A percentile compares a stretch with the other conserved stretches of the same genome.
Evolutionary conservation across 2,329 filamentous ascomycete species (phyloP).

Genomic region (Curvularia verruculosa): DNA sequence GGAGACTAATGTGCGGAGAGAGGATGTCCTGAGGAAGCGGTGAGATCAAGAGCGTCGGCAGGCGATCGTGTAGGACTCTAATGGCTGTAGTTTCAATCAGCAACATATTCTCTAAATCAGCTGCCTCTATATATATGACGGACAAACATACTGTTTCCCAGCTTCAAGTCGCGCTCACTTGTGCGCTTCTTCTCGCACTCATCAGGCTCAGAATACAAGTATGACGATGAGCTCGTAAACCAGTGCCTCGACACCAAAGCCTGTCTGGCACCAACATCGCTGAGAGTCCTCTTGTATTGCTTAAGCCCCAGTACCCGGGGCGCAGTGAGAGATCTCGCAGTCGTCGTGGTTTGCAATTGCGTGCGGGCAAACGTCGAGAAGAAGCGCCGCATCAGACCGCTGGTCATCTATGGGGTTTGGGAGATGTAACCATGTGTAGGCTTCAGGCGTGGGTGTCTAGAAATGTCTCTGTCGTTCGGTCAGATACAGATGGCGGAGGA

Average conservation of each 20-base stretch:
- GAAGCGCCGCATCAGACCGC: slow-evolving; percentile 56
- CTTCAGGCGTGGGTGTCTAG: slow-evolving; percentile 7
- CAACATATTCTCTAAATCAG: background rate
- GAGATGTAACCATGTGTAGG: slow-evolving; percentile 39
- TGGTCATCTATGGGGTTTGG: slow-evolving; percentile 48
- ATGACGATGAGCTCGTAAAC: slow-evolving; percentile 52
- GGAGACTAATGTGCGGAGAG: slow-evolving; percentile 65
- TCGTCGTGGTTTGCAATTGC: slow-evolving; percentile 29
- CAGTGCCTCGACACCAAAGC: slow-evolving; percentile 49
- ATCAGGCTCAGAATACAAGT: slow-evolving; percentile 29
- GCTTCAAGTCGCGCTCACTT: slow-evolving; percentile 65
- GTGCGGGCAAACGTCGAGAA: slow-evolving; percentile 52
- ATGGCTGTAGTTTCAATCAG: slow-evolving; percentile 55
- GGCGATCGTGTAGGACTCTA: slow-evolving; percentile 64
- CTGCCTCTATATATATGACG: background rate
- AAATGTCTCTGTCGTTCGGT: slow-evolving; percentile 1
- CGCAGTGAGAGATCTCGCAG: slow-evolving; percentile 30
- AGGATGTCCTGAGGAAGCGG: slow-evolving; percentile 67
- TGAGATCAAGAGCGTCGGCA: slow-evolving; percentile 65
- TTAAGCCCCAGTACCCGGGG: slow-evolving; percentile 40
- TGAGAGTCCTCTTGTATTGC: slow-evolving; percentile 44
- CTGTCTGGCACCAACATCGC: slow-evolving; percentile 40
- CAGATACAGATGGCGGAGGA: slow-evolving; percentile 8
- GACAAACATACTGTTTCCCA: slow-evolving; percentile 62
- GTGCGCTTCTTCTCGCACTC: slow-evolving; percentile 56